Conservation (phyloP, 164 flowering plant species). For the Vitis rotundifolia region DNA sequence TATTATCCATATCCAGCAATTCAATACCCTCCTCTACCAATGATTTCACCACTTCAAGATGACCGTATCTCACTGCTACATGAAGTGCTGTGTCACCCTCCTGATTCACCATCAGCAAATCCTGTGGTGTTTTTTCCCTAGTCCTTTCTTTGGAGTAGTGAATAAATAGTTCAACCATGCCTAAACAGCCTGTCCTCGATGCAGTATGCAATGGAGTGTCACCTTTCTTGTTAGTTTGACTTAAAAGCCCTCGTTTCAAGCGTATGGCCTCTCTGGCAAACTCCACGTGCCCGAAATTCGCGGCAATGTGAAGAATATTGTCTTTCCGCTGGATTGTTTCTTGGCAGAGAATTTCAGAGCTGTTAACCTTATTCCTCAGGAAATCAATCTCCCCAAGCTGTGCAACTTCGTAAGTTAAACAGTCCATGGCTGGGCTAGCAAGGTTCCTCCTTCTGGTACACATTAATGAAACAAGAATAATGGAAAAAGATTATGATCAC, state of each 20-base stretch:
- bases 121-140: neutral
- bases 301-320: neutral
- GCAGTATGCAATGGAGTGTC: conserved; percentile 20
- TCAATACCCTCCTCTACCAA: neutral
- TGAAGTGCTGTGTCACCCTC: neutral
- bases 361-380: no score
- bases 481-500: no score
- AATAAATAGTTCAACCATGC: neutral
- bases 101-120: neutral
- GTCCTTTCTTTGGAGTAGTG: neutral
- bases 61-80: neutral
- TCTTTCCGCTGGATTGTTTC: neutral
- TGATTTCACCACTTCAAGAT: neutral
- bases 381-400: no score
- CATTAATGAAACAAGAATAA: no score
- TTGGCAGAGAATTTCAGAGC: neutral
- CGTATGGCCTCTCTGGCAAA: neutral
- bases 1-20: neutral
- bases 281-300: neutral
- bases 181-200: conserved; percentile 1
- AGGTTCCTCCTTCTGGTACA: no score
- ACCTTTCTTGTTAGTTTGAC: neutral
- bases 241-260: neutral
- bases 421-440: no score
- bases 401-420: no score